Base-by-base conservation (phyloP, 148 eudicot genomes). In the Fagopyrum tataricum region DNA sequence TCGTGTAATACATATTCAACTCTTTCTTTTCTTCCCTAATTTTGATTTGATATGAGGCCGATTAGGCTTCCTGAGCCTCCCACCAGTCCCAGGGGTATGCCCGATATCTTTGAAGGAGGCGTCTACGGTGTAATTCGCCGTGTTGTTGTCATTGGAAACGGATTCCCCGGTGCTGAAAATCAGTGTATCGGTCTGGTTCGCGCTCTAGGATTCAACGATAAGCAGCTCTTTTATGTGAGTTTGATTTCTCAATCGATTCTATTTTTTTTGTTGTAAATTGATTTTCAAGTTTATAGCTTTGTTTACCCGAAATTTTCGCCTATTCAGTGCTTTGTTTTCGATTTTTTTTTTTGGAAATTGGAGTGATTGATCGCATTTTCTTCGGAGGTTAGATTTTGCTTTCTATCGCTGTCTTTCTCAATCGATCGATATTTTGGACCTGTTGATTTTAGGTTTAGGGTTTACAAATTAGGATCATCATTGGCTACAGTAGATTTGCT, bases 21-120 rank as follows among this genome's bases (percentile, higher is more conserved):
- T 31, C 69, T 14, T 14, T 26, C 20, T 39, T 18, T 39, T 64
- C 7, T 24, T 11, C 67, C 7, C 20, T 39, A 13, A 14, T 64
- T 64, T 43, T 64, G 43, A 15, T 64, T 13, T 18, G 70, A 44
- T 13, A 95, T 95, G 98, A 90, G 86, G 84, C 97, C 97, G 47
- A 95, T 95, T 53, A 84, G 82, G 82, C 93, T 95, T 18, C 98
- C 98, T 68, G 97, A 91, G 64, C 98, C 98, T 6, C 90, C 98
- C 43, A 77, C 82, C 18, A 88, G 95, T 77, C 91, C 98, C 10
- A 77, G 87, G 49, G 87, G 89, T 70, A 81, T 87, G 78, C 92
- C 94, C 20, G 97, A 91, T 59, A 91, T 91, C 70, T 95, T 95
- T 55, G 90, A 90, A 75, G 97, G 91, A 46, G 98, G 92, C 14